Conservation (phyloP, 192 early-diverging fungal genomes). For the Umbelopsis vinacea region DNA sequence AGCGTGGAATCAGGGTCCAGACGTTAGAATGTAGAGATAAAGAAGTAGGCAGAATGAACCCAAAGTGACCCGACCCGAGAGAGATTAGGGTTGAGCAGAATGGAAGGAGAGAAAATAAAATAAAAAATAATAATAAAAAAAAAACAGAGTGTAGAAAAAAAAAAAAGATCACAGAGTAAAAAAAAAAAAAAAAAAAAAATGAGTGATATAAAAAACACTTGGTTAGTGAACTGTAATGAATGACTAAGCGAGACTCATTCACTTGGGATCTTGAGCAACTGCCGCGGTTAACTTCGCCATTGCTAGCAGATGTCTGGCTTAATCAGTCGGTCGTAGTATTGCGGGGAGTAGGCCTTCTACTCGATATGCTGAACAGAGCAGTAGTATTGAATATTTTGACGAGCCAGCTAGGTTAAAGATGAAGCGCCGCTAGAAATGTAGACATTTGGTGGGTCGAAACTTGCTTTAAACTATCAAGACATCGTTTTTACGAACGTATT, state of each 20-base stretch:
- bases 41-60: background rate
- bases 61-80: background rate
- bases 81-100: background rate
- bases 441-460: background rate
- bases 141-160: constrained; percentile 12
- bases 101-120: constrained; percentile 4
- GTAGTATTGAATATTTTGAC: background rate
- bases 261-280: background rate
- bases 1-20: constrained; percentile 23
- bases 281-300: background rate
- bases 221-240: background rate
- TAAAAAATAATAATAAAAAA: constrained; percentile 2
- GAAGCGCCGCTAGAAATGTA: constrained; percentile 18
- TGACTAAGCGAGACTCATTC: background rate
- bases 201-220: too few relatives aligned
- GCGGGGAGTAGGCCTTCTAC: too few relatives aligned
- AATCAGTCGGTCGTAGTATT: too few relatives aligned
- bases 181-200: too few relatives aligned
- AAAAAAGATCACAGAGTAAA: background rate
- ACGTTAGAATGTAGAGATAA: background rate
- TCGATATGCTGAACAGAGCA: background rate
- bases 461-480: background rate
- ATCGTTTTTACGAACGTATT: too few relatives aligned
- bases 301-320: background rate
- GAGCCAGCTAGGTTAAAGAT: background rate